Conservation (phyloP, 768 basidiomycete genomes). For the Lactifluus subvellereus region DNA sequence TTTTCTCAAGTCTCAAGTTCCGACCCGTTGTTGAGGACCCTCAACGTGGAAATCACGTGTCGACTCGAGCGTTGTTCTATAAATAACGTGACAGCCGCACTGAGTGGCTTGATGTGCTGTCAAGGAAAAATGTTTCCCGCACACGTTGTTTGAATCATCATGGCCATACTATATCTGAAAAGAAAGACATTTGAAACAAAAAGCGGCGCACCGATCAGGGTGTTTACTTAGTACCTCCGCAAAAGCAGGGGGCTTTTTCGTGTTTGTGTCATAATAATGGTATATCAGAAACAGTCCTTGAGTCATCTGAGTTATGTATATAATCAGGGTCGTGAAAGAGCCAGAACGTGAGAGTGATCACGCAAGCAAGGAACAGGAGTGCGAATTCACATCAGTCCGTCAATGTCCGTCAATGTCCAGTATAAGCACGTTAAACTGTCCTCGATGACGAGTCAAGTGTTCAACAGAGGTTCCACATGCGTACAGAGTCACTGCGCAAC, state of each 20-base stretch:
- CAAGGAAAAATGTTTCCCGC: neutral
- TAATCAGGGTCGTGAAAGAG: neutral
- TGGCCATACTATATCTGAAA: neutral
- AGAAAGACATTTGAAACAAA: neutral
- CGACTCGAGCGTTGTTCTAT: no score
- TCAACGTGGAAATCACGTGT: no score
- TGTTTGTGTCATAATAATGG: neutral
- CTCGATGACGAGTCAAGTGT: neutral
- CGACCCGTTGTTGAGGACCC: no score
- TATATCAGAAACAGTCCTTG: neutral
- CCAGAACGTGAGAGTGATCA: neutral
- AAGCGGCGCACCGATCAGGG: neutral
- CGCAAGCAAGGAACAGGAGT: neutral
- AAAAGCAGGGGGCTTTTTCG: neutral
- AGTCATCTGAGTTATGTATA: neutral
- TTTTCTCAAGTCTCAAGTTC: no score
- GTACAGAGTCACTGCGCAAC: conserved; percentile 31
- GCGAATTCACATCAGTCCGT: neutral
- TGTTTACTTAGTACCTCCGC: neutral
- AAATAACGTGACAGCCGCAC: no score
- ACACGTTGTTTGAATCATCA: neutral
- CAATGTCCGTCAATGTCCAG: conserved; percentile 1
- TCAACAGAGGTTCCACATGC: conserved; percentile 33
- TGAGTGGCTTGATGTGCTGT: no score
- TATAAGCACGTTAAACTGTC: neutral